Evolutionary conservation across 2,329 filamentous ascomycete species (phyloP).

Genomic region (Akanthomyces muscarius): DNA sequence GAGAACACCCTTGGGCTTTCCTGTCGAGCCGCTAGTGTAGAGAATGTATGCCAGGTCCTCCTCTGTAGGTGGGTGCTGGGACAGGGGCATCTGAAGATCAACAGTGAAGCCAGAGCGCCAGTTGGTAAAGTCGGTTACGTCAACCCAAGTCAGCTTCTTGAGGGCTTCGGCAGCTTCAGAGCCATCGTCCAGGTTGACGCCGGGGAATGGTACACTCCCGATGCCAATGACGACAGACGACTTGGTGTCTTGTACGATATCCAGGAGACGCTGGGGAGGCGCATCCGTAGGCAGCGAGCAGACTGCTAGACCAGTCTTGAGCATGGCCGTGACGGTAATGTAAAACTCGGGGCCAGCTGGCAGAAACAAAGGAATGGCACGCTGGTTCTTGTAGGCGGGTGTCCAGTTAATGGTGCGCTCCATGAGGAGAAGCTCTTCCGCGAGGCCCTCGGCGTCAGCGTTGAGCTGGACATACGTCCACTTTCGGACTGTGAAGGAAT

Average conservation of each 20-base stretch:
- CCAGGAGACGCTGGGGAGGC: slow-evolving; percentile 10
- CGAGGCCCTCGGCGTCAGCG: slow-evolving; percentile 12
- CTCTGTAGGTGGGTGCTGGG: slow-evolving; percentile 23
- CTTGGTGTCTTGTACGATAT: slow-evolving; percentile 13
- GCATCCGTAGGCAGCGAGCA: slow-evolving; percentile 16
- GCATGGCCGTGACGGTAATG: slow-evolving; percentile 21
- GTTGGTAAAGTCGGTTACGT: slow-evolving; percentile 11
- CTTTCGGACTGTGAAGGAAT: slow-evolving; percentile 13
- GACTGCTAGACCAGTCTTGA: slow-evolving; percentile 14
- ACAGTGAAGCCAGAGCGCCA: slow-evolving; percentile 14
- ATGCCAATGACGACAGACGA: slow-evolving; percentile 19
- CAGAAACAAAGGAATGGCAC: slow-evolving; percentile 17
- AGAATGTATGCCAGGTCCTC: slow-evolving; percentile 32
- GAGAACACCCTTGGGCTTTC: slow-evolving; percentile 57
- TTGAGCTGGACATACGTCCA: slow-evolving; percentile 16
- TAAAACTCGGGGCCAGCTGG: slow-evolving; percentile 16
- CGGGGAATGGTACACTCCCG: slow-evolving; percentile 24
- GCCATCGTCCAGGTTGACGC: slow-evolving; percentile 22
- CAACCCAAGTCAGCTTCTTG: slow-evolving; percentile 14
- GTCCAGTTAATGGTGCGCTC: slow-evolving; percentile 13
- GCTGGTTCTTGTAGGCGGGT: slow-evolving; percentile 14
- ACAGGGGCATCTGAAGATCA: slow-evolving; percentile 2
- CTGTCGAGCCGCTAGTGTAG: slow-evolving; percentile 47
- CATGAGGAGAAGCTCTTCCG: slow-evolving; percentile 12
- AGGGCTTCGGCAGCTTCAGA: slow-evolving; percentile 8